phyloP scores from a whole-genome alignment of 148 eudicot species.

The Chenopodium berlandieri region DNA sequence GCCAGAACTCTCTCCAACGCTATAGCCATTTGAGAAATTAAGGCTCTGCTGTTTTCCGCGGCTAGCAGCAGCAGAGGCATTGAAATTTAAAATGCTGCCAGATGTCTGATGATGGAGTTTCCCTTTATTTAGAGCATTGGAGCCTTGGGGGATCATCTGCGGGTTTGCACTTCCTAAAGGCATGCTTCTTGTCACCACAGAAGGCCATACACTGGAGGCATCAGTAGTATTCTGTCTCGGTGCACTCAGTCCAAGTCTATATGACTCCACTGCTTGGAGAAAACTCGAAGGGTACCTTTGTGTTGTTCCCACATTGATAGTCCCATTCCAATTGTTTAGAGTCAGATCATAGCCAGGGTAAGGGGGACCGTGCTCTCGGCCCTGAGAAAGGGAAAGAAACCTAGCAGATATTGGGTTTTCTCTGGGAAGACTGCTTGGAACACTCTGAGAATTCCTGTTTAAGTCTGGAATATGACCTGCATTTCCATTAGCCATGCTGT shows the following conservation, averaged over 20 bases:
- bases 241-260: slow-evolving; percentile 21
- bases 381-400: slow-evolving; percentile 28
- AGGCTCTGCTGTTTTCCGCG: slow-evolving; percentile 34
- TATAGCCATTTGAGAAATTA: slow-evolving; percentile 25
- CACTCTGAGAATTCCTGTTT: slow-evolving; percentile 24
- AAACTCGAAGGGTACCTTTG: slow-evolving; percentile 18
- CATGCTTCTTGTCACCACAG: slow-evolving; percentile 28
- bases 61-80: slow-evolving; percentile 12
- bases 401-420: slow-evolving; percentile 30
- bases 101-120: slow-evolving; percentile 30
- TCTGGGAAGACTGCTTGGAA: slow-evolving; percentile 19
- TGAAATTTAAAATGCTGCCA: slow-evolving; percentile 32
- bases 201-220: slow-evolving; percentile 27
- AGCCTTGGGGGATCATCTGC: slow-evolving; percentile 21
- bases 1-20: slow-evolving; percentile 15
- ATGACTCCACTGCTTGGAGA: slow-evolving; percentile 31
- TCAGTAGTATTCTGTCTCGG: slow-evolving; percentile 23
- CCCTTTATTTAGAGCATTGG: slow-evolving; percentile 23
- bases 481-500: slow-evolving; percentile 17
- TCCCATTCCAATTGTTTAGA: slow-evolving; percentile 30
- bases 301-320: slow-evolving; percentile 2
- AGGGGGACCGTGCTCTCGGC: slow-evolving; percentile 31
- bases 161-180: slow-evolving; percentile 29
- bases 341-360: slow-evolving; percentile 26
- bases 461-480: slow-evolving; percentile 24